phyloP scores from a whole-genome alignment of 1,139 yeast genomes.

The Taphrina sp. region DNA sequence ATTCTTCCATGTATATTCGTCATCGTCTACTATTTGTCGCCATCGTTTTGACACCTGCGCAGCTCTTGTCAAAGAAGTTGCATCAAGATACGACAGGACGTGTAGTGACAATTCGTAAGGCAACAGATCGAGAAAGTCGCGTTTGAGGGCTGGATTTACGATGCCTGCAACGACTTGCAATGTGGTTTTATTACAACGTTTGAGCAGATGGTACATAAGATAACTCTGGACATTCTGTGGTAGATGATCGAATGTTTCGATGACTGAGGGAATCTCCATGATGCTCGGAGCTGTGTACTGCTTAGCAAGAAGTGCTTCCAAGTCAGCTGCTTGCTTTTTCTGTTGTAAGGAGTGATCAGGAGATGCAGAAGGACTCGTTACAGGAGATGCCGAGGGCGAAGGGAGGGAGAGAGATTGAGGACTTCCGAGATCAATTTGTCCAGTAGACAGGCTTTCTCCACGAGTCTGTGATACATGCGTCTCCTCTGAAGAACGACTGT shows the following conservation, averaged over 20 bases:
- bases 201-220: conserved; percentile 59
- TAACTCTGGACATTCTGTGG: conserved; percentile 41
- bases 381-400: conserved; percentile 43
- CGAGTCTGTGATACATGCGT: too few relatives aligned
- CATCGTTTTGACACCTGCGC: conserved; percentile 69
- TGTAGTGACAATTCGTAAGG: conserved; percentile 76
- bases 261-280: conserved; percentile 41
- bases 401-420: conserved; percentile 40
- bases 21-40: conserved; percentile 61
- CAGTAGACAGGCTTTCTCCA: too few relatives aligned
- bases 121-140: conserved; percentile 67
- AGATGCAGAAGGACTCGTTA: too few relatives aligned
- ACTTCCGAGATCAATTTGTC: too few relatives aligned
- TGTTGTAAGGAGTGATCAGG: too few relatives aligned
- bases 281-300: conserved; percentile 34
- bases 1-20: conserved; percentile 50
- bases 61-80: conserved; percentile 59
- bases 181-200: conserved; percentile 63
- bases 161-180: conserved; percentile 65
- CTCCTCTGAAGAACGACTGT: too few relatives aligned
- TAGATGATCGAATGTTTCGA: conserved; percentile 43
- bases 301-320: conserved; percentile 11
- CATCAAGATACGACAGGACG: conserved; percentile 67
- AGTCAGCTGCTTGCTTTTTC: background rate
- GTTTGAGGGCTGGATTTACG: conserved; percentile 60